Evolutionary conservation across 805 yeast species (phyloP).

Genomic region (Wickerhamia fluorescens): DNA sequence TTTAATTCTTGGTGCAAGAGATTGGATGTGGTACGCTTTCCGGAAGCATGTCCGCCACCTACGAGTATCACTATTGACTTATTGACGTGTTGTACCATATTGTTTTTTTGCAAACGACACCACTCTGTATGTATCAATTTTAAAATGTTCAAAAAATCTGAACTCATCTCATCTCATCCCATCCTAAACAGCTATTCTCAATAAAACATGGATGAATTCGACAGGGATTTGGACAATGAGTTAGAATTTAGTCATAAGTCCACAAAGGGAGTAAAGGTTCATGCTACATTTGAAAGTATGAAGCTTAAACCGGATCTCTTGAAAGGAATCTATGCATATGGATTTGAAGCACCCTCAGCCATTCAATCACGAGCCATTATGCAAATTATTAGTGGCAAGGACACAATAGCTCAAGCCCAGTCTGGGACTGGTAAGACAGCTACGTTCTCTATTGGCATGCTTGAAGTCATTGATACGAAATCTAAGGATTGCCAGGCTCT

Average conservation of each 20-base stretch:
- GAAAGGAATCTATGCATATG: conserved; percentile 65
- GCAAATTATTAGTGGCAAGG: conserved; percentile 70
- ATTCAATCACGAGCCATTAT: conserved; percentile 76
- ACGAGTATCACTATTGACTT: conserved; percentile 36
- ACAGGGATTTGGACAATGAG: conserved; percentile 51
- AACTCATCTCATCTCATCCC: too few species aligned
- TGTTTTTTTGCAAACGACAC: neutral
- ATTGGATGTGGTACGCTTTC: conserved; percentile 36
- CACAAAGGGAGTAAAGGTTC: conserved; percentile 50
- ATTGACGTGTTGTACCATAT: too few species aligned
- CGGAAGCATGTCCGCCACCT: conserved; percentile 61
- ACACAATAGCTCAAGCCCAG: conserved; percentile 76
- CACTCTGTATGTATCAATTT: too few species aligned
- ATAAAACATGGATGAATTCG: conserved; percentile 42
- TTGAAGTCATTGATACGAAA: conserved; percentile 67
- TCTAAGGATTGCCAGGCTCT: conserved; percentile 82
- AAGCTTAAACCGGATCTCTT: conserved; percentile 31
- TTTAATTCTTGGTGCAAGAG: conserved; percentile 24
- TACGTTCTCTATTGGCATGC: conserved; percentile 69
- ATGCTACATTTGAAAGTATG: conserved; percentile 40
- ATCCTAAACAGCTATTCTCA: neutral
- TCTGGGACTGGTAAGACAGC: conserved; percentile 93
- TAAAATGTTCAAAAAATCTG: too few species aligned
- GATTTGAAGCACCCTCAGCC: conserved; percentile 76
- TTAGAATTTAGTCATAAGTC: conserved; percentile 45